Base-by-base conservation (phyloP, 345 rosid species). In the Euphorbia peplus region DNA sequence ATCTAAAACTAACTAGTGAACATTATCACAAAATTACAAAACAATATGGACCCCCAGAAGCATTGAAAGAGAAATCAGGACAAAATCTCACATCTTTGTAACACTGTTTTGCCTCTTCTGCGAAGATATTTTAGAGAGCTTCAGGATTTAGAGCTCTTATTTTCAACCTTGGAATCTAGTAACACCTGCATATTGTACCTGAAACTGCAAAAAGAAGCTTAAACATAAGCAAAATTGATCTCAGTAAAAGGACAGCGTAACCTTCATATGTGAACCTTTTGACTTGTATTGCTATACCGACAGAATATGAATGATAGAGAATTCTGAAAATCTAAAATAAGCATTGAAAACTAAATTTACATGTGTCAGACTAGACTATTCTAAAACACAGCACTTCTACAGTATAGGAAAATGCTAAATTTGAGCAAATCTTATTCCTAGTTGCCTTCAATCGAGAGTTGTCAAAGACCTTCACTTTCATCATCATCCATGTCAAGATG, bases 401-500 rank as follows among this genome's bases (percentile, higher is more conserved):
- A 69, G 14, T 11, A 8, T 21, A 7, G 21, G 48, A 69, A 22
- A 30, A 41, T 48, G 57, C 25, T 58, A 13, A 67, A 29, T 56
- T n/a, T 56, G 9, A 19, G 29, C 1, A 28, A 68, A 26, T 4
- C 18, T 64, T 47, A 44, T 19, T 14, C 56, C 54, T 6, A 56
- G 15, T 44, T 25, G 8, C 1, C 42, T 2, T 39, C 11, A 3
- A 14, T 39, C n/a, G 22, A 44, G 25, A 26, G 37, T 18, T 14
- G 39, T 58, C 55, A 28, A n/a, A 56, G 15, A 16, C 12, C 28
- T 16, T 67, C 71, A 42, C 16, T 30, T 18, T 22, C 65, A 32
- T 63, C 56, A 55, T 47, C 65, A 56, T 30, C 47, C 35, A 2
- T 41, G 9, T 3, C 50, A 39, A 55, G 79, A 39, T 64, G 80